phyloP scores from a whole-genome alignment of 345 rosid genomes.

The Erucastrum elatum region DNA sequence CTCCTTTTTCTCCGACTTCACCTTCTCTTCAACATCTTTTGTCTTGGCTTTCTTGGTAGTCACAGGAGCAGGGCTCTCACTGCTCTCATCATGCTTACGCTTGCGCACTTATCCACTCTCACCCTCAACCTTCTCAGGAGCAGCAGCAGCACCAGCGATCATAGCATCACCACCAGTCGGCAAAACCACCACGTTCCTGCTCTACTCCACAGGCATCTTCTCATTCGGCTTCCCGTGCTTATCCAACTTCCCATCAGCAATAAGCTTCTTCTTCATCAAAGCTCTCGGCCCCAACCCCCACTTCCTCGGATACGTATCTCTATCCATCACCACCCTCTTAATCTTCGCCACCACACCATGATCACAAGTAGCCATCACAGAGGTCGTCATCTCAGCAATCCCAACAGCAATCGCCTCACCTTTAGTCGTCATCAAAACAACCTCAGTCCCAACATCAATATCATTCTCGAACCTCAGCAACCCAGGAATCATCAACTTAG shows the following conservation, averaged over 20 bases:
- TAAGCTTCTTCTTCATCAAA: slow-evolving; percentile 82
- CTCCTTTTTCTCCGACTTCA: slow-evolving; percentile 46
- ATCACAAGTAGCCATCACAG: slow-evolving; percentile 92
- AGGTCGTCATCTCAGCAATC: slow-evolving; percentile 96
- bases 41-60: slow-evolving; percentile 59
- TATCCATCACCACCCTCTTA: slow-evolving; percentile 96
- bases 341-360: slow-evolving; percentile 96
- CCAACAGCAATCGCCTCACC: slow-evolving; percentile 95
- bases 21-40: slow-evolving; percentile 43
- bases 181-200: slow-evolving; percentile 66
- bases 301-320: slow-evolving; percentile 94
- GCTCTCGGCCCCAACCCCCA: slow-evolving; percentile 95
- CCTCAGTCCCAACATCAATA: slow-evolving; percentile 81
- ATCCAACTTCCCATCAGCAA: slow-evolving; percentile 78
- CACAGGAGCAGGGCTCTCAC: slow-evolving; percentile 43
- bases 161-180: slow-evolving; percentile 75
- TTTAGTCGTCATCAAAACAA: slow-evolving; percentile 92
- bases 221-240: slow-evolving; percentile 89
- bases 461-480: slow-evolving; percentile 89
- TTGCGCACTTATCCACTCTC: slow-evolving; percentile 51
- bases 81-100: slow-evolving; percentile 54
- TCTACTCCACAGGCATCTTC: slow-evolving; percentile 78
- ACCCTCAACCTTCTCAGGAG: slow-evolving; percentile 34
- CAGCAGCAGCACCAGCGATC: slow-evolving; percentile 75
- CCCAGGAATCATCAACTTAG: slow-evolving; percentile 91